Evolutionary conservation across 768 basidiomycete genomes (phyloP).

Genomic region (Lentinula sp.): DNA sequence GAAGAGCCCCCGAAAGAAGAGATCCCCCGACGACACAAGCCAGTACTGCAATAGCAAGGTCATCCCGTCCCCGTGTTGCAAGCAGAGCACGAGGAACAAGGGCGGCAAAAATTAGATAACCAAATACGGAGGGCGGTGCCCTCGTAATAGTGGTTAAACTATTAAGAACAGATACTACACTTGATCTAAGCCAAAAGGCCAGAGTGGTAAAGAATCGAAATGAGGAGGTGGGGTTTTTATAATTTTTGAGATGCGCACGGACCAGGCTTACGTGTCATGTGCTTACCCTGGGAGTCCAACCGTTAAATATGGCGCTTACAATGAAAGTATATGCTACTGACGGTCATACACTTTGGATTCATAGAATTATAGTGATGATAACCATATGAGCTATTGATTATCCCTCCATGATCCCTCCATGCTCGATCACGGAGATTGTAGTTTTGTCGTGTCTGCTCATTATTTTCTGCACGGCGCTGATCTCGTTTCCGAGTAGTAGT

Average conservation of each 20-base stretch:
- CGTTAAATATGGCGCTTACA: too few species aligned
- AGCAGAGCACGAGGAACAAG: constrained; percentile 51
- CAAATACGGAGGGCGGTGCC: constrained; percentile 10
- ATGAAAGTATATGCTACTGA: too few species aligned
- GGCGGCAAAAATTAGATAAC: constrained; percentile 54
- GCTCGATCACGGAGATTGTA: neutral
- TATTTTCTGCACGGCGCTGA: neutral
- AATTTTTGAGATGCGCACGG: neutral
- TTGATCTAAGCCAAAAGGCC: constrained; percentile 97
- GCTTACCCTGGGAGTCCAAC: too few species aligned
- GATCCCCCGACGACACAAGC: constrained; percentile 63
- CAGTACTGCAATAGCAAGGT: constrained; percentile 50
- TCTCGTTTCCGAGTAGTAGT: neutral
- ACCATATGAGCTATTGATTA: too few species aligned
- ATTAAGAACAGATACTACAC: constrained; percentile 87
- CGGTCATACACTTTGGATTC: too few species aligned
- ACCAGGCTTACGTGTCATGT: neutral
- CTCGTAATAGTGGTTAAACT: constrained; percentile 12
- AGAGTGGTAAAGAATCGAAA: constrained; percentile 63
- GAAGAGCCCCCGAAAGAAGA: constrained; percentile 8
- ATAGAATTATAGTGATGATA: too few species aligned
- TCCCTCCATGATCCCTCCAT: neutral
- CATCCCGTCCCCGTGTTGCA: constrained; percentile 48
- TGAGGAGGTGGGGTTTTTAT: neutral
- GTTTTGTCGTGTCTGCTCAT: neutral